Evolutionary conservation across 2,329 filamentous ascomycete species (phyloP), one percentile per base, ranked within the genome.

Genomic region (Ramularia collo-cygni): DNA sequence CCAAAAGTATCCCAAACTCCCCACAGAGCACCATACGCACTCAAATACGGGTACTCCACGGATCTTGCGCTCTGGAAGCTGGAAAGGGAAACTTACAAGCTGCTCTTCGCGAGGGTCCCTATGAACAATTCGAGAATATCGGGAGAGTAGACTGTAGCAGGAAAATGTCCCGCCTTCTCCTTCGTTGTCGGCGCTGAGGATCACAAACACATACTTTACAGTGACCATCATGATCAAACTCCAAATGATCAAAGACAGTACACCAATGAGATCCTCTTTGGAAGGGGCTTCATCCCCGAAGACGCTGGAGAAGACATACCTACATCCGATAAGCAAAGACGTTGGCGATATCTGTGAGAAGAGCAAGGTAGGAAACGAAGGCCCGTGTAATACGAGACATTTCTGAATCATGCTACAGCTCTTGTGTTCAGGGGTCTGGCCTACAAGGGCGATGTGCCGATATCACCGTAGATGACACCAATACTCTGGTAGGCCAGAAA

Each of bases 101-200:
- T 67, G 68, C 14, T 67, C 66, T 52, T 73, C 68, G 35, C 71
- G 71, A 3, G 79, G 77, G 46, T 82, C 79, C 9, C 69, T 64
- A 34, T 73, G 69, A 10, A 74, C 69, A 43, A 85, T 81, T 47
- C 79, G 71, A 38, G 73, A 71, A 58, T 75, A 79, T 50, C 77
- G 67, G 4, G 78, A 73, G 2, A 84, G 69, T 10, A 84, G 61
- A 3, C 76, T 78, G 58, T 83, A 83, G 17, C 79, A 72, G 19
- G 75, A 76, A 59, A 84, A 84, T 0, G 79, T 83, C 19, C 81
- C 81, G 18, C 81, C 81, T 54, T 85, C 79, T 31, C 81, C 81
- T 54, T 84, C 79, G 46, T 85, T 79, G 57, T 84, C 80, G 37
- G 81, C 81, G 24, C 65, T 66, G 4, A 85, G 62, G 27, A 85